phyloP scores from a whole-genome alignment of 2,329 filamentous ascomycete species.

The Boeremia lycopersici region DNA sequence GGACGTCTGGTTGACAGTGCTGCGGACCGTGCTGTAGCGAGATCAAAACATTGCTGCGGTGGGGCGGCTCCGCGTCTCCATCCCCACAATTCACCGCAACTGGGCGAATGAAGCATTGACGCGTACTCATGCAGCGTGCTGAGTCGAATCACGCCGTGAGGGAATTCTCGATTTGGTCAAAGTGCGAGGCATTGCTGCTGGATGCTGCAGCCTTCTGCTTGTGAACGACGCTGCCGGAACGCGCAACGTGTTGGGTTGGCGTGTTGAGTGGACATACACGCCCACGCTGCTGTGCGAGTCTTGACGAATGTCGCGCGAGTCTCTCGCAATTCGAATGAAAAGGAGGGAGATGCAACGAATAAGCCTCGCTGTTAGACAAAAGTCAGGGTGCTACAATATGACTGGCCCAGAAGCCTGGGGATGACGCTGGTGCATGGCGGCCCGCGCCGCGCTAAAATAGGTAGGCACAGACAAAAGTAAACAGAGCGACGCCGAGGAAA shows the following conservation, averaged over 20 bases:
- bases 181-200: constrained; percentile 12
- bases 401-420: constrained; percentile 5
- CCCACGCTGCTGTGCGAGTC: constrained; percentile 11
- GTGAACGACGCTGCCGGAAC: constrained; percentile 16
- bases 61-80: constrained; percentile 10
- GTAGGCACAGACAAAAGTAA: constrained; percentile 13
- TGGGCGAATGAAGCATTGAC: constrained; percentile 39
- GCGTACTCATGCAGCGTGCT: constrained; percentile 42
- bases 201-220: constrained; percentile 14
- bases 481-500: constrained; percentile 12
- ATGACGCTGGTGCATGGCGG: constrained; percentile 21
- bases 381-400: constrained; percentile 7
- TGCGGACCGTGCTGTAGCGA: constrained; percentile 15
- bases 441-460: constrained; percentile 8
- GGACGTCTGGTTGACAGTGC: constrained; percentile 17
- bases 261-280: constrained; percentile 26
- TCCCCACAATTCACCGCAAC: constrained; percentile 23
- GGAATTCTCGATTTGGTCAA: constrained; percentile 1
- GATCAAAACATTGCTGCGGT: constrained; percentile 17
- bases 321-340: constrained; percentile 5
- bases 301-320: constrained; percentile 1
- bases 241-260: constrained; percentile 31
- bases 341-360: constrained; percentile 13
- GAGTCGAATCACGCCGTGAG: constrained; percentile 21
- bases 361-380: constrained; percentile 2